Evolutionary conservation across 805 yeast genomes (phyloP), one percentile per base, ranked within the genome.

Genomic region (Candida xiaguanensis): DNA sequence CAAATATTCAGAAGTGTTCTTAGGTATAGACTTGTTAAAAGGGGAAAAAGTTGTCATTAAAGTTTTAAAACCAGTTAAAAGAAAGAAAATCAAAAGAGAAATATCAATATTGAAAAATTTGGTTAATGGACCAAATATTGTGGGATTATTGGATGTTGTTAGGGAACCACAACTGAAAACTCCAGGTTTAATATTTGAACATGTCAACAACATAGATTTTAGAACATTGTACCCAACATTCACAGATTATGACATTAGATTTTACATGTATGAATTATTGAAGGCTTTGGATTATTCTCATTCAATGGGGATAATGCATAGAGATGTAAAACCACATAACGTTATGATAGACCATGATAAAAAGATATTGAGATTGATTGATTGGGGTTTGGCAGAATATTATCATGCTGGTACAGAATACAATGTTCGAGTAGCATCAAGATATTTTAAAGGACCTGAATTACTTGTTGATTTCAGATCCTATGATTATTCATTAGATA

Each of bases 321-420:
- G 97, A 58, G 97, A 90, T 63, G 96, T 89, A 41, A 90, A 90
- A 62, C 97, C 97, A 8, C 95, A 90, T 54, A 90, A 90, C 61
- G 85, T 90, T 47, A 90, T 90, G 96, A 90, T 90, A 50, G 96
- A 90, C 60, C 96, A 85, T 43, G 68, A 72, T 42, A 74, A 72
- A 46, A 79, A 67, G 59, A 77, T 74, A 52, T 65, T 90, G 50
- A 75, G 95, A 48, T 74, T 89, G 47, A 89, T 90, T 41, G 97
- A 90, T 63, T 90, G 96, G 96, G 97, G 97, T 7, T 66, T 90
- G 36, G 96, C 97, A 4, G 97, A 90, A 60, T 89, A 87, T 56
- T 89, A 89, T 55, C 96, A 90, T 58, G 81, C 87, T 18, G 88
- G 88, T 11, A 84, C 79, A 53, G 95, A 87, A 52, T 90, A 86